Evolutionary conservation across 2,329 filamentous ascomycete species (phyloP).

Genomic region (Penicillium paneum): DNA sequence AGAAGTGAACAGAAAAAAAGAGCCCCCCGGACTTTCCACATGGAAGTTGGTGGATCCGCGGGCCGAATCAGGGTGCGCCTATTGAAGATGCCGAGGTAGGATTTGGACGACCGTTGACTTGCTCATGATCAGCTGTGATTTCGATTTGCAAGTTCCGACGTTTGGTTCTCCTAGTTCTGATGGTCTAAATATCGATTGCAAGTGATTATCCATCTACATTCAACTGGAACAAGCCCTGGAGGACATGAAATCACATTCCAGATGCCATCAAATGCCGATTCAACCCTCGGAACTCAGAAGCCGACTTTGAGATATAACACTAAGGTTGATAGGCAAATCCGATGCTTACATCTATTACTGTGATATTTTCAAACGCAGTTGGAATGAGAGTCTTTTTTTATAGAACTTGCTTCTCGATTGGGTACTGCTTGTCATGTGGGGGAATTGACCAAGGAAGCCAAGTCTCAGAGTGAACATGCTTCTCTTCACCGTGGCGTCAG

Average conservation of each 20-base stretch:
- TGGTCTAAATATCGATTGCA: neutral
- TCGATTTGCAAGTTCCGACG: constrained; percentile 4
- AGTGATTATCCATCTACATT: neutral
- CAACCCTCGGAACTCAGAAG: constrained; percentile 25
- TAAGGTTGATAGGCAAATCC: neutral
- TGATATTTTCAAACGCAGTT: neutral
- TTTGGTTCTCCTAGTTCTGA: neutral
- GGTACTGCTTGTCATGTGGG: neutral
- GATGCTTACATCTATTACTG: neutral
- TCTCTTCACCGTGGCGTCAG: neutral
- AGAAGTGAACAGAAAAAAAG: constrained; percentile 1
- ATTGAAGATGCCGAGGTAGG: constrained; percentile 31
- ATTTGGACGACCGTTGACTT: neutral
- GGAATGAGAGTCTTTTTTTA: neutral
- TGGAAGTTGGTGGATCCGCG: constrained; percentile 30
- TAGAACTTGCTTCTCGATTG: neutral
- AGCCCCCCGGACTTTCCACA: constrained; percentile 26
- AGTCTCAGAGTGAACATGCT: neutral
- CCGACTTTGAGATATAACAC: constrained; percentile 7
- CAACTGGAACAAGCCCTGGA: neutral
- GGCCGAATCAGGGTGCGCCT: constrained; percentile 25
- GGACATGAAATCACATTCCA: constrained; percentile 4
- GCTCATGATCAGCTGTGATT: neutral
- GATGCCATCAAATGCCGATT: constrained; percentile 18
- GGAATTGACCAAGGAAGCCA: neutral